A percentile compares a stretch with the other conserved stretches of the same genome.
Conservation (phyloP, 441 rosid genomes). For the Erodium moschatum region DNA sequence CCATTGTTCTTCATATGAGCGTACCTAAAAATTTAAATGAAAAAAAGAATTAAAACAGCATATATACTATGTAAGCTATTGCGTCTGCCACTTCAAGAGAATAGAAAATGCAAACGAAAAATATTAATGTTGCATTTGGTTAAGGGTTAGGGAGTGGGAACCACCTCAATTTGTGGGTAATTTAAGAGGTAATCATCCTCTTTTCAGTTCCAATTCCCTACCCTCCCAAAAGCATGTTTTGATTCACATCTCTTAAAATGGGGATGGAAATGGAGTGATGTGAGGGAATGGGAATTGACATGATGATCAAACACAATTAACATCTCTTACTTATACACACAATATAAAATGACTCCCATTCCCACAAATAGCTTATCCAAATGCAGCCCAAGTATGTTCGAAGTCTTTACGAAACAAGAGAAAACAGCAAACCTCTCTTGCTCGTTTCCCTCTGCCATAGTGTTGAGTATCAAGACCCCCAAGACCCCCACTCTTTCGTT, state of each 20-base stretch:
- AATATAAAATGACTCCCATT: background rate
- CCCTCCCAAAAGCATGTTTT: background rate
- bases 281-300: background rate
- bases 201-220: background rate
- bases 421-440: conserved; percentile 71
- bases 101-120: background rate
- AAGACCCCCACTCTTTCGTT: conserved; percentile 45
- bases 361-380: background rate
- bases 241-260: background rate
- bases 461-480: conserved; percentile 62
- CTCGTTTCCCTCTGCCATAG: conserved; percentile 88
- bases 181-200: background rate
- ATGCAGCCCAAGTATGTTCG: background rate
- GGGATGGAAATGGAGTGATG: background rate
- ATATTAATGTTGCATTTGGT: background rate
- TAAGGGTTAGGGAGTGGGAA: background rate
- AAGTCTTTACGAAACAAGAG: background rate
- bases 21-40: conserved; percentile 42
- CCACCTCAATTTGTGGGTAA: background rate
- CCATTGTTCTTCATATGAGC: conserved; percentile 89
- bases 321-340: background rate
- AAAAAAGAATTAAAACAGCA: background rate
- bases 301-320: background rate
- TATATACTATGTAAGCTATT: background rate
- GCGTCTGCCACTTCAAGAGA: background rate